Percentiles rank a stretch among this genome's conserved stretches.
Evolutionary conservation across 2,329 filamentous ascomycete species (phyloP).

Genomic region (Didymella glomerata): DNA sequence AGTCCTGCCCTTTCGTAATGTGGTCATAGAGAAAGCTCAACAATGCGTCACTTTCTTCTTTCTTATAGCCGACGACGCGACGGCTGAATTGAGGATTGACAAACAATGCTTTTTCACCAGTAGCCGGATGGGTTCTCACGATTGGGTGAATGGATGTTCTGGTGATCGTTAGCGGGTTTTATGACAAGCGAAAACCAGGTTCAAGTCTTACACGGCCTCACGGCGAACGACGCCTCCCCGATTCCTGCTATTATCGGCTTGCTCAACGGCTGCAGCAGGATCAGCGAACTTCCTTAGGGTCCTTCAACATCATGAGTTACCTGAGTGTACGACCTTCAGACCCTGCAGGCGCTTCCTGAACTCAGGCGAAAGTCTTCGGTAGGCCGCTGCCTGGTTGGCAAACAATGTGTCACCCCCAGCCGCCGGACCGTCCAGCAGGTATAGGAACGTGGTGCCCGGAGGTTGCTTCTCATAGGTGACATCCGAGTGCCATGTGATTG

Average conservation of each 20-base stretch:
- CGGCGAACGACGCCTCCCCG: slow-evolving; percentile 76
- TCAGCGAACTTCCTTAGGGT: slow-evolving; percentile 10
- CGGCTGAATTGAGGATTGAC: slow-evolving; percentile 88
- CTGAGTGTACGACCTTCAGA: slow-evolving; percentile 81
- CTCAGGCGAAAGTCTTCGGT: slow-evolving; percentile 78
- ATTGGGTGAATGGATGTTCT: slow-evolving; percentile 74
- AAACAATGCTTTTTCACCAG: slow-evolving; percentile 83
- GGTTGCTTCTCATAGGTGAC: slow-evolving; percentile 89
- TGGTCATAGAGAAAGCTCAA: slow-evolving; percentile 82
- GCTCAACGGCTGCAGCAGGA: slow-evolving; percentile 64
- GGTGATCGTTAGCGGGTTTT: background rate
- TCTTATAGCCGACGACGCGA: slow-evolving; percentile 82
- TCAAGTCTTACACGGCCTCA: slow-evolving; percentile 66
- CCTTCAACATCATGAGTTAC: slow-evolving; percentile 45
- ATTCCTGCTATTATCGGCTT: slow-evolving; percentile 73
- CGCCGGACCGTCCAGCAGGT: slow-evolving; percentile 81
- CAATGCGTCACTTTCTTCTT: slow-evolving; percentile 82
- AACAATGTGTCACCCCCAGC: slow-evolving; percentile 88
- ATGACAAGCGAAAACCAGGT: no score
- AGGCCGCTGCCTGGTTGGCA: slow-evolving; percentile 79
- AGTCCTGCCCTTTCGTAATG: slow-evolving; percentile 74
- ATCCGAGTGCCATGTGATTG: slow-evolving; percentile 88
- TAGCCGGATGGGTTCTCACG: slow-evolving; percentile 79
- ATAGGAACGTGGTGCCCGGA: slow-evolving; percentile 88
- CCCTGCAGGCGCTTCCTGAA: slow-evolving; percentile 85